Evolutionary conservation across 2,329 filamentous ascomycete genomes (phyloP).

Genomic region (Ramichloridium luteum): DNA sequence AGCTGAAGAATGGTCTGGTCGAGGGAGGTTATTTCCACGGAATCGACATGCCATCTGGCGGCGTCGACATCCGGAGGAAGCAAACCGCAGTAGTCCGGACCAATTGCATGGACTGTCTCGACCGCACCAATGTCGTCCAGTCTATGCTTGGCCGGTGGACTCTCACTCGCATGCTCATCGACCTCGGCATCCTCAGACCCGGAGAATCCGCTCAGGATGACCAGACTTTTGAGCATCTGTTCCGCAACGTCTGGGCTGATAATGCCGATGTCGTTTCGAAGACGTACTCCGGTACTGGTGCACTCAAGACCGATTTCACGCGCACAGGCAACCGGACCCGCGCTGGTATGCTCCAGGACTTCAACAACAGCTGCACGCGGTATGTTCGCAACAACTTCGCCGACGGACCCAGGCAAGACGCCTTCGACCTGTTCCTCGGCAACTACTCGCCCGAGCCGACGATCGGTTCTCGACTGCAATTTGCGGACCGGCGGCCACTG

Average conservation of each 20-base stretch:
- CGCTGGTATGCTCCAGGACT: slow-evolving; percentile 71
- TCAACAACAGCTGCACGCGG: slow-evolving; percentile 75
- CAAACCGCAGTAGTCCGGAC: slow-evolving; percentile 90
- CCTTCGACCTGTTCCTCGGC: slow-evolving; percentile 87
- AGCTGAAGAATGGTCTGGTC: slow-evolving; percentile 61
- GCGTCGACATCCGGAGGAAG: slow-evolving; percentile 64
- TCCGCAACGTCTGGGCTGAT: slow-evolving; percentile 97
- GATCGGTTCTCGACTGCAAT: slow-evolving; percentile 60
- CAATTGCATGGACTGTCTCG: slow-evolving; percentile 98
- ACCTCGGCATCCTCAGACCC: slow-evolving; percentile 63
- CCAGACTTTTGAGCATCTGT: slow-evolving; percentile 70
- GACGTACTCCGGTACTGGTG: slow-evolving; percentile 89
- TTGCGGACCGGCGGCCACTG: slow-evolving; percentile 72
- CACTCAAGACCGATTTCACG: slow-evolving; percentile 95
- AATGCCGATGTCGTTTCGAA: slow-evolving; percentile 92
- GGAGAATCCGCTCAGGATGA: slow-evolving; percentile 74
- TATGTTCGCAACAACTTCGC: slow-evolving; percentile 91
- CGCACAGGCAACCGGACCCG: slow-evolving; percentile 84
- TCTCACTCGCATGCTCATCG: slow-evolving; percentile 75
- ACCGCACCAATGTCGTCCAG: slow-evolving; percentile 95
- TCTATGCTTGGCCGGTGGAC: slow-evolving; percentile 90
- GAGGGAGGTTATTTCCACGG: slow-evolving; percentile 87
- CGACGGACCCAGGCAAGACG: slow-evolving; percentile 88
- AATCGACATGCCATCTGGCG: slow-evolving; percentile 69
- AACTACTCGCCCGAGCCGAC: slow-evolving; percentile 65